phyloP scores from a whole-genome alignment of 768 basidiomycete species.

The Mycena venus region DNA sequence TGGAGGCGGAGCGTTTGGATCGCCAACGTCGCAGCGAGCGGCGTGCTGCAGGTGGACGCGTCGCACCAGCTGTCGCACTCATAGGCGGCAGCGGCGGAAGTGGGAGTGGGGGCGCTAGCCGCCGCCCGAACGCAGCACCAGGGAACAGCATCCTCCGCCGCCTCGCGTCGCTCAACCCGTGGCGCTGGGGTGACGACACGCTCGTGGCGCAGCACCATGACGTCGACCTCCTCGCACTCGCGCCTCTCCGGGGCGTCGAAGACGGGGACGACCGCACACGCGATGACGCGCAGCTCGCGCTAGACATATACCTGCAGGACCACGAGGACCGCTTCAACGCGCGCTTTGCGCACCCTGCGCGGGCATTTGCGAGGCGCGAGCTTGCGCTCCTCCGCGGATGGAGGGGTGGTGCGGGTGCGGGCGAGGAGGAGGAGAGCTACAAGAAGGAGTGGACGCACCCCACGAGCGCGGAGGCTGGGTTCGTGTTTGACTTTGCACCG shows the following conservation, averaged over 20 bases:
- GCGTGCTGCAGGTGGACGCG: slow-evolving; percentile 23
- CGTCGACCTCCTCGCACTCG: slow-evolving; percentile 23
- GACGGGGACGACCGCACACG: slow-evolving; percentile 14
- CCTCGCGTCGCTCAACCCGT: slow-evolving; percentile 14
- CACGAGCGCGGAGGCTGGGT: slow-evolving; percentile 66
- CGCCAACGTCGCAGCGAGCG: slow-evolving; percentile 19
- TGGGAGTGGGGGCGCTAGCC: not conserved
- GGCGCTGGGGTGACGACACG: slow-evolving; percentile 22
- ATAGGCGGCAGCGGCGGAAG: not conserved
- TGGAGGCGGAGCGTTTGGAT: slow-evolving; percentile 30
- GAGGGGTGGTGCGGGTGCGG: slow-evolving; percentile 26
- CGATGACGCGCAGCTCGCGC: slow-evolving; percentile 34
- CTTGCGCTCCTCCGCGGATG: slow-evolving; percentile 22
- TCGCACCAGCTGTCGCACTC: slow-evolving; percentile 17
- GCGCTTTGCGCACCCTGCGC: slow-evolving; percentile 22
- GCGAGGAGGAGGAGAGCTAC: slow-evolving; percentile 61
- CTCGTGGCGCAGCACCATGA: slow-evolving; percentile 4
- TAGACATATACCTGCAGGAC: slow-evolving; percentile 28
- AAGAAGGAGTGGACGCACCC: slow-evolving; percentile 77
- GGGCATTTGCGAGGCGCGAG: slow-evolving; percentile 39
- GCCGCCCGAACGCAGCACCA: not conserved
- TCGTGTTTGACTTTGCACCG: slow-evolving; percentile 76
- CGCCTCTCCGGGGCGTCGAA: not conserved
- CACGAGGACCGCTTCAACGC: slow-evolving; percentile 13
- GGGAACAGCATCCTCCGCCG: slow-evolving; percentile 14